Evolutionary conservation across 306 rosid genomes (phyloP), one percentile per base, ranked within the genome.

Genomic region (Sesbania bispinosa): DNA sequence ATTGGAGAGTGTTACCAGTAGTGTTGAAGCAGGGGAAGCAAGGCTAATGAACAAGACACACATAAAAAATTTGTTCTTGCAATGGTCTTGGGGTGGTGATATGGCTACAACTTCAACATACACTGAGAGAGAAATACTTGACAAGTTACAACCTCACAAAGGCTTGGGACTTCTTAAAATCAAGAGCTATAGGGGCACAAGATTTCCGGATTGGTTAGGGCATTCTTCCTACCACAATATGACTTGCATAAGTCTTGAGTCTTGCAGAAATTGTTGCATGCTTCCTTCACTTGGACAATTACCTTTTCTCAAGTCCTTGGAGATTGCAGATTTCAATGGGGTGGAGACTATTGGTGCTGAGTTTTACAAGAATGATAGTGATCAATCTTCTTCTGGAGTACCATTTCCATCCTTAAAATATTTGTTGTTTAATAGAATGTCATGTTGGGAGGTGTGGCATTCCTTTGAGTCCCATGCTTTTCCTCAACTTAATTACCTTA

Each of bases 141-240:
- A n/a, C 8, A 32, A 18, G 32, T 38, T 75, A 41, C 39, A 26
- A 21, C 79, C 79, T n/a, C 48, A 53, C 26, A 1, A 13, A 60
- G 29, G 24, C 36, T 8, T 74, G 10, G 10, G 52, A 41, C 0
- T 0, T 0, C 48, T 74, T 2, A 10, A 3, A 13, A 53, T 75
- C 10, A 0, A 10, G 0, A 0, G 26, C 0, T 76, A 76, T 1
- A 32, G 4, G 5, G 68, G 62, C 24, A 76, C 74, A 32, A 9
- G 4, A 1, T 76, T 76, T 57, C 50, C 67, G 0, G 8, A 23
- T 42, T 75, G 67, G 79, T 11, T 64, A 5, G 65, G 57, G 4
- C 20, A 30, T 16, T 7, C 23, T 2, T 62, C 47, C 7, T 58
- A 42, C 47, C 14, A 27, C 23, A 36, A 50, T 18, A 6, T 74